Evolutionary conservation across 2,329 filamentous ascomycete genomes (phyloP).

Genomic region (Lecanoromycetidae sp.): DNA sequence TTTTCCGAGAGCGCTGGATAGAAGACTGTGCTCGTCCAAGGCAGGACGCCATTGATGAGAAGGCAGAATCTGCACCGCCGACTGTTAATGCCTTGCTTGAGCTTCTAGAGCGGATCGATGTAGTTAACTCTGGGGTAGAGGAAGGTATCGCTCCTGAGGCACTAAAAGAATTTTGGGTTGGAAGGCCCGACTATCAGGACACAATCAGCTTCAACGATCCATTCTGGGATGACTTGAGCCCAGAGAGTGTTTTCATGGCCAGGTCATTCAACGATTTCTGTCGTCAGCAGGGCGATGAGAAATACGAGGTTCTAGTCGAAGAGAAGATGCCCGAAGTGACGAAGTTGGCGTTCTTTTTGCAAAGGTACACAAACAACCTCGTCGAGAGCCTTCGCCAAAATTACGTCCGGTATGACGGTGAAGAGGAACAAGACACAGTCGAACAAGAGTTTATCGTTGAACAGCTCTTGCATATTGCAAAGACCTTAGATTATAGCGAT

Average conservation of each 20-base stretch:
- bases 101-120: conserved; percentile 83
- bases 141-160: conserved; percentile 84
- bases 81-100: conserved; percentile 78
- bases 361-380: conserved; percentile 57
- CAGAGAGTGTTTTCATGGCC: conserved; percentile 80
- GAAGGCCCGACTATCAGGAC: conserved; percentile 51
- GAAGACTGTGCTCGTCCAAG: conserved; percentile 72
- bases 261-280: conserved; percentile 94
- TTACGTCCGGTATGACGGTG: conserved; percentile 41
- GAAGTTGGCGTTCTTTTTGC: conserved; percentile 73
- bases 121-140: conserved; percentile 79
- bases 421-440: conserved; percentile 66
- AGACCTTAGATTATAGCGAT: conserved; percentile 93
- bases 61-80: conserved; percentile 42
- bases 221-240: conserved; percentile 41
- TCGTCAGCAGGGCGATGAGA: conserved; percentile 58
- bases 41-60: conserved; percentile 47
- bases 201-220: conserved; percentile 33
- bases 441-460: conserved; percentile 94
- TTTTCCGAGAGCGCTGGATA: conserved; percentile 96
- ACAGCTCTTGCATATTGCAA: conserved; percentile 81
- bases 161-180: conserved; percentile 94
- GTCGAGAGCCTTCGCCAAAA: conserved; percentile 29
- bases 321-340: conserved; percentile 94
- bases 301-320: conserved; percentile 64